Conservation (phyloP, 129 eudicot species). For the Ambrosia trifida region DNA sequence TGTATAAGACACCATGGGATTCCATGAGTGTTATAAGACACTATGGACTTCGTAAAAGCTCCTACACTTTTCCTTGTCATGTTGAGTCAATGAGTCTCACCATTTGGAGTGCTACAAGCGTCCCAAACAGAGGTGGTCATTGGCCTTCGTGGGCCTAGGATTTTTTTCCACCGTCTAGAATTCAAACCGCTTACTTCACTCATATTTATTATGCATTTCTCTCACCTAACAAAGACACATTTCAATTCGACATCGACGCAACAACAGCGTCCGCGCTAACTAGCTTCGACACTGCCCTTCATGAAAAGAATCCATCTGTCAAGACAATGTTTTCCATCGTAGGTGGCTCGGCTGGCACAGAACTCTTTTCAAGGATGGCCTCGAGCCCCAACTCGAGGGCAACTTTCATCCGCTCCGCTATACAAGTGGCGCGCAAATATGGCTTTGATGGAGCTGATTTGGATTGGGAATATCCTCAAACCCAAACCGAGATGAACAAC, state of each 20-base stretch:
- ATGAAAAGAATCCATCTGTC: constrained; percentile 35
- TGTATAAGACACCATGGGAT: constrained; percentile 9
- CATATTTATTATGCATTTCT: constrained; percentile 69
- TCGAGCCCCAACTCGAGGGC: constrained; percentile 27
- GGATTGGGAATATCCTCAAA: constrained; percentile 76
- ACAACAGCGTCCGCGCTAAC: constrained; percentile 22
- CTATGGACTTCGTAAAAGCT: constrained; percentile 27
- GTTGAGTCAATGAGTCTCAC: constrained; percentile 27
- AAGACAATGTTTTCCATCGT: constrained; percentile 63
- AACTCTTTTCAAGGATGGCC: constrained; percentile 50
- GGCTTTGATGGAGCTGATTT: constrained; percentile 73
- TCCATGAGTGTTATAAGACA: not conserved
- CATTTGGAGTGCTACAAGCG: not conserved
- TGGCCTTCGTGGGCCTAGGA: constrained; percentile 61
- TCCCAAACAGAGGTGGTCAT: constrained; percentile 49
- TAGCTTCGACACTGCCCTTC: constrained; percentile 65
- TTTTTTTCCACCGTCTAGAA: constrained; percentile 45
- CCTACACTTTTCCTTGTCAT: constrained; percentile 18
- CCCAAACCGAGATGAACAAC: constrained; percentile 51
- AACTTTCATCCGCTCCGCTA: constrained; percentile 54
- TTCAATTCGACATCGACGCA: constrained; percentile 44
- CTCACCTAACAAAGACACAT: constrained; percentile 54
- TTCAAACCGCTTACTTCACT: constrained; percentile 52
- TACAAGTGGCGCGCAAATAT: constrained; percentile 62
- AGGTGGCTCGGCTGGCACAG: constrained; percentile 45